Percentiles rank a stretch among this genome's conserved stretches.
Evolutionary conservation across 1,284 basidiomycete species (phyloP).

Genomic region (Irpex lacteus): DNA sequence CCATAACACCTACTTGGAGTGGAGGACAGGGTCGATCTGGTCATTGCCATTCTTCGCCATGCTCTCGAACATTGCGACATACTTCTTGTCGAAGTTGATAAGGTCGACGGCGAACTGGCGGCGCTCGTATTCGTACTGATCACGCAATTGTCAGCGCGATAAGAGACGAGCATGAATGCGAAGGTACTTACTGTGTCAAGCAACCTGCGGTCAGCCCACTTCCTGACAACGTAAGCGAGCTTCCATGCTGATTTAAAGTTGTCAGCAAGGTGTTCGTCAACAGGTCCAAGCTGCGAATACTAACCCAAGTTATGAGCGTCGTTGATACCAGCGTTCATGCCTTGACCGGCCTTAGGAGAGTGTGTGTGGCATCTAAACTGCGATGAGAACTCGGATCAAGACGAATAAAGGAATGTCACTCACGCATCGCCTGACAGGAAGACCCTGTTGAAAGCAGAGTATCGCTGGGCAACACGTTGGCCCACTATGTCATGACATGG

Average conservation of each 20-base stretch:
- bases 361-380: constrained; percentile 34
- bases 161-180: not conserved
- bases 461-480: constrained; percentile 72
- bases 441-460: constrained; percentile 63
- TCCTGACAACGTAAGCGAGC: not conserved
- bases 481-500: constrained; percentile 43
- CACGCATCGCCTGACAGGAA: constrained; percentile 78
- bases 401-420: constrained; percentile 13
- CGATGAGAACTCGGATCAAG: not conserved
- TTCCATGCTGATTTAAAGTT: not conserved
- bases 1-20: not conserved
- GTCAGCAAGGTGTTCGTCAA: not conserved
- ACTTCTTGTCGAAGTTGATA: constrained; percentile 2
- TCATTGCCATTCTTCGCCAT: constrained; percentile 1
- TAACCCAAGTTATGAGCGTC: not conserved
- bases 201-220: not conserved
- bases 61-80: constrained; percentile 2
- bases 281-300: not conserved
- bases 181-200: not conserved
- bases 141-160: not conserved
- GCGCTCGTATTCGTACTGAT: not conserved
- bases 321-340: constrained; percentile 2
- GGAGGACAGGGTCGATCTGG: not conserved
- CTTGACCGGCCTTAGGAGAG: constrained; percentile 15
- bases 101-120: constrained; percentile 1